Conservation (phyloP, 352 stramenopile genomes). For the Globisporangium solare region DNA sequence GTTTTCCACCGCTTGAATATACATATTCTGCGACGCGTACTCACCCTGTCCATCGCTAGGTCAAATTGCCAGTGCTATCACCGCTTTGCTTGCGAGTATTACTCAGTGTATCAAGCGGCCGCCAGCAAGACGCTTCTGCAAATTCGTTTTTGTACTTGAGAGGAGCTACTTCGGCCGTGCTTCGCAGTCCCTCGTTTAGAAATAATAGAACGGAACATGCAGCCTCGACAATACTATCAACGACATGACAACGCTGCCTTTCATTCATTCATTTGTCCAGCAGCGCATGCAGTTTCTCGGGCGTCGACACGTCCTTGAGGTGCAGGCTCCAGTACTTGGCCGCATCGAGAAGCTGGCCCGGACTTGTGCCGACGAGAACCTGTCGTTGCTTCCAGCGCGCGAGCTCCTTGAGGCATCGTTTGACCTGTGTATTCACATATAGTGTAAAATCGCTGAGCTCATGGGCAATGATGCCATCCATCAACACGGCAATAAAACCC, state of each 20-base stretch:
- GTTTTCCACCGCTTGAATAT: too few relatives aligned
- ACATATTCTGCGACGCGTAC: too few relatives aligned
- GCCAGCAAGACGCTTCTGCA: too few relatives aligned
- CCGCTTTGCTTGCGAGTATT: too few relatives aligned
- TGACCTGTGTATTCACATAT: constrained; percentile 29
- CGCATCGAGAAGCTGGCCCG: constrained; percentile 34
- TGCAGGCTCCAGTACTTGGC: constrained; percentile 56
- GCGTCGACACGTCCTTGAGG: constrained; percentile 42
- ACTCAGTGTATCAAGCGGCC: too few relatives aligned
- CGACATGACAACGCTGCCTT: neutral
- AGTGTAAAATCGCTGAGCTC: too few relatives aligned
- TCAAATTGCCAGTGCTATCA: too few relatives aligned
- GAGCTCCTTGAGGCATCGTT: constrained; percentile 52
- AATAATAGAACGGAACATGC: neutral
- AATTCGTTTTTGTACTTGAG: too few relatives aligned
- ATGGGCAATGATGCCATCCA: too few relatives aligned
- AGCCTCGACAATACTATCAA: neutral
- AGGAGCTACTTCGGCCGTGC: too few relatives aligned
- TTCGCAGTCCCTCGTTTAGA: too few relatives aligned
- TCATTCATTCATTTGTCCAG: constrained; percentile 20
- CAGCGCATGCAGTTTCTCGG: constrained; percentile 39
- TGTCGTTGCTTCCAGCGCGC: constrained; percentile 25
- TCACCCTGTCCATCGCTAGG: too few relatives aligned
- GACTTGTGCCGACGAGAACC: constrained; percentile 17
- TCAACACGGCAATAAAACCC: neutral